Evolutionary conservation across 2,329 filamentous ascomycete genomes (phyloP).

Genomic region (Clonostachys byssicola): DNA sequence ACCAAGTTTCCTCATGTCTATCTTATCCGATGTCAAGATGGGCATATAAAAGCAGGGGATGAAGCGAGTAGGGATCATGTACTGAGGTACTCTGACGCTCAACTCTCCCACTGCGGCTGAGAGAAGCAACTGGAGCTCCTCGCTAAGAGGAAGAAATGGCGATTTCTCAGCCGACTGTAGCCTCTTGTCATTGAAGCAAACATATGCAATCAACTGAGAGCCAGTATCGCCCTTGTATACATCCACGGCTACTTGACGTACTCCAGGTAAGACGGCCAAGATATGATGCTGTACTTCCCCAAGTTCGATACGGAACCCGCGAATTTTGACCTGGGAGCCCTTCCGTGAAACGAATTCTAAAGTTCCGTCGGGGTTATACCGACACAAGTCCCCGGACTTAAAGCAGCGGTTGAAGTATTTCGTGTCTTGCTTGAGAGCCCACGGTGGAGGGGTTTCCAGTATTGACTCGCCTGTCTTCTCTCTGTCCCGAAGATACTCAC

Average conservation of each 20-base stretch:
- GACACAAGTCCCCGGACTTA: constrained; percentile 3
- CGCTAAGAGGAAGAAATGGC: not conserved
- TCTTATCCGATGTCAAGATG: constrained; percentile 6
- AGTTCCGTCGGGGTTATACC: not conserved
- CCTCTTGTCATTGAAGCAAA: not conserved
- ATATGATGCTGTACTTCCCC: constrained; percentile 4
- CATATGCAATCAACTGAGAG: not conserved
- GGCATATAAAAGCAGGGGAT: constrained; percentile 4
- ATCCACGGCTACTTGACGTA: constrained; percentile 1
- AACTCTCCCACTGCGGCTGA: not conserved
- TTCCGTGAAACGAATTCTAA: not conserved
- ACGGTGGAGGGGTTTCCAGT: not conserved
- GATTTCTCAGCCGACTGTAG: not conserved
- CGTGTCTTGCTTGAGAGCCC: not conserved
- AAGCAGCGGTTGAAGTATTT: constrained; percentile 4
- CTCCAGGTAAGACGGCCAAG: not conserved
- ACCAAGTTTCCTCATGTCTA: constrained; percentile 1
- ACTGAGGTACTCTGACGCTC: constrained; percentile 2
- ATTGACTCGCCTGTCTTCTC: constrained; percentile 14
- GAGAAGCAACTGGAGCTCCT: not conserved
- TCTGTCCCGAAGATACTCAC: constrained; percentile 38
- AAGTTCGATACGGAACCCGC: constrained; percentile 46
- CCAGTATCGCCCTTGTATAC: constrained; percentile 1
- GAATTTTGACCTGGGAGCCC: constrained; percentile 39
- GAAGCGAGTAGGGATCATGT: constrained; percentile 7